Evolutionary conservation across 1,284 basidiomycete genomes (phyloP), one percentile per base, ranked within the genome.

Genomic region (Vanrija pseudolonga): DNA sequence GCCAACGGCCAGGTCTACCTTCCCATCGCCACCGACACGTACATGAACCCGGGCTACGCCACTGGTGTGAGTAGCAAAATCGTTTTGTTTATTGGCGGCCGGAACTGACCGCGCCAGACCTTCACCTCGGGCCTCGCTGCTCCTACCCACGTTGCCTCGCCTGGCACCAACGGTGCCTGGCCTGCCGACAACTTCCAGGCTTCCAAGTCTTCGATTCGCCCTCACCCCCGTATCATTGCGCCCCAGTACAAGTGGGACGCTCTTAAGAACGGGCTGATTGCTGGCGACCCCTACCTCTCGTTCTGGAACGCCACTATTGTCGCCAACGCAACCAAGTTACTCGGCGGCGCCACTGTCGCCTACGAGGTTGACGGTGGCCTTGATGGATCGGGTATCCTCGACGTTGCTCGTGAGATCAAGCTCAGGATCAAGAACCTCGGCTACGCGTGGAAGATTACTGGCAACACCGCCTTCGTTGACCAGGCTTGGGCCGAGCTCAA

Each of bases 241-340:
- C 90, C 95, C 12, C 68, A 82, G 15, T 94, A 92, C 81, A 92
- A 93, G 76, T 98, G 96, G 95, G 78, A 83, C 24, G 90, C 86
- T 22, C 83, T 99, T 37, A 85, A 72, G 15, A 59, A 85, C 12
- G 66, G 66, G 26, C 80, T 94, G 63, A 97, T 98, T 68, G 74
- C 80, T 55, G 84, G 81, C 57, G 89, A 96, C 73, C 86, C 92
- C 11, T 97, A 97, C 77, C 80, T 98, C 61, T 81, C 83, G 57
- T 80, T 76, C 55, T 98, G 94, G 95, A 97, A 98, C 78, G 80
- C 82, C 41, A 89, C 89, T 42, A 97, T 98, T 69, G 90, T 98
- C 66, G 88, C 77, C 57, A 98, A 98, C 75, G 95, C 94, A 8
- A 84, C 90, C 0, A 74, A 76, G 9, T 93, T 86, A 66, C 84